phyloP scores from a whole-genome alignment of 768 basidiomycete genomes.

The Auriculariales sp. region DNA sequence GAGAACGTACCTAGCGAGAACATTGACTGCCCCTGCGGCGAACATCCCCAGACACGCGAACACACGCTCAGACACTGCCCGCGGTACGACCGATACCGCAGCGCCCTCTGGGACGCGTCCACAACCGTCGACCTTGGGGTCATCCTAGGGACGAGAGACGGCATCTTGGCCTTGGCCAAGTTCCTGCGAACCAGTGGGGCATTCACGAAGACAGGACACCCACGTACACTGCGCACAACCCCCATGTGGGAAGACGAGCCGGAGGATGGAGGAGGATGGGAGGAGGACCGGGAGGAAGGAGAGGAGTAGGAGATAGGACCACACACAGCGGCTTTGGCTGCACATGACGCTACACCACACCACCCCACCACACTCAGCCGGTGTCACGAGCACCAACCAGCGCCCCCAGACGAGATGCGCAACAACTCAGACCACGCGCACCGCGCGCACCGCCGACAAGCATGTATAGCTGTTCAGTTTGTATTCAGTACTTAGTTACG shows the following conservation, averaged over 20 bases:
- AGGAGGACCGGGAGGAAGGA: neutral
- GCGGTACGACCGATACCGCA: slow-evolving; percentile 6
- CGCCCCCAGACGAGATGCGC: too few species aligned
- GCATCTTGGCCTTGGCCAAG: slow-evolving; percentile 6
- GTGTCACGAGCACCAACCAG: too few species aligned
- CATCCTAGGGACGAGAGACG: slow-evolving; percentile 9
- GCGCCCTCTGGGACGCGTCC: slow-evolving; percentile 3
- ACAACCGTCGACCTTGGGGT: slow-evolving; percentile 1
- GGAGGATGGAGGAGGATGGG: neutral
- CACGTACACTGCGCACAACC: neutral
- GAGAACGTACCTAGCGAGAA: neutral
- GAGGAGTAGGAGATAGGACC: neutral
- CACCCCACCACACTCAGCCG: too few species aligned
- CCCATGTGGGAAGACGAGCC: neutral
- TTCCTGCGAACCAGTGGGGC: slow-evolving; percentile 7
- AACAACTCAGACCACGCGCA: too few species aligned
- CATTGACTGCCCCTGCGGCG: slow-evolving; percentile 6
- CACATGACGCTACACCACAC: too few species aligned
- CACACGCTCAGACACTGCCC: slow-evolving; percentile 7
- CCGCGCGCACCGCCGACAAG: too few species aligned
- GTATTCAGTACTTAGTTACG: too few species aligned
- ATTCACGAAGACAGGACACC: slow-evolving; percentile 9
- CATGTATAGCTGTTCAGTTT: too few species aligned
- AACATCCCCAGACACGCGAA: slow-evolving; percentile 5
- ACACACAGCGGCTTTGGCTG: too few species aligned